phyloP scores from a whole-genome alignment of 805 yeast genomes.

The Tetrapisispora arboricola region DNA sequence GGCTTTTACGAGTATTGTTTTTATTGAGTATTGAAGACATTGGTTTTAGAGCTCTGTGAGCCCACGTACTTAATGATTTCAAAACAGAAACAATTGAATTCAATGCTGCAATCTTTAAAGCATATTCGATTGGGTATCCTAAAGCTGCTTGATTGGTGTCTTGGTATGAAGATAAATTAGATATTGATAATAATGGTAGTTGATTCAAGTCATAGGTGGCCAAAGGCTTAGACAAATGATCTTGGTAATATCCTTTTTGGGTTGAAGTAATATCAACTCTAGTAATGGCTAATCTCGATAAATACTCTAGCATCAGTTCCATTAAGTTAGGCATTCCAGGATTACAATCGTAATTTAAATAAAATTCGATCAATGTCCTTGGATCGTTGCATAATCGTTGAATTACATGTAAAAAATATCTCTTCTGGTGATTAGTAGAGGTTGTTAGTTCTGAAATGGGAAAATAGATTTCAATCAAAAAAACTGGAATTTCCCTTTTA shows the following conservation, averaged over 20 bases:
- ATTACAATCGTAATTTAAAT: constrained; percentile 93
- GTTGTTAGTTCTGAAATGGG: constrained; percentile 89
- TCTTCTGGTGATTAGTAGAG: constrained; percentile 85
- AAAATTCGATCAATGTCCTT: constrained; percentile 80
- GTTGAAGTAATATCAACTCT: constrained; percentile 62
- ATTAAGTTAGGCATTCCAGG: constrained; percentile 68
- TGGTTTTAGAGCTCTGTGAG: constrained; percentile 49
- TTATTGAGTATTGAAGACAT: constrained; percentile 5
- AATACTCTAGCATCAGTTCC: constrained; percentile 69
- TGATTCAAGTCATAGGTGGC: constrained; percentile 66
- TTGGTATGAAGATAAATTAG: constrained; percentile 38
- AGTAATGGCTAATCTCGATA: constrained; percentile 55
- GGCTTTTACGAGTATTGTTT: constrained; percentile 1
- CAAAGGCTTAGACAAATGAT: constrained; percentile 42
- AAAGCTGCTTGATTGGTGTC: constrained; percentile 11
- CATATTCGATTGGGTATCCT: constrained; percentile 66
- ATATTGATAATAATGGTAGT: constrained; percentile 67
- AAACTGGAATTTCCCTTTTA: constrained; percentile 88
- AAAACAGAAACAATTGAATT: constrained; percentile 73
- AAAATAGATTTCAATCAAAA: constrained; percentile 84
- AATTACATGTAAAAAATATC: constrained; percentile 72
- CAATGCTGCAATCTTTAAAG: constrained; percentile 72
- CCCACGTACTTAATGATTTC: constrained; percentile 77
- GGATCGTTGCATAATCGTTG: constrained; percentile 82
- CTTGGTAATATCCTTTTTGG: constrained; percentile 51